Evolutionary conservation across 2,329 filamentous ascomycete genomes (phyloP).

Genomic region (Trichoderma sp.): DNA sequence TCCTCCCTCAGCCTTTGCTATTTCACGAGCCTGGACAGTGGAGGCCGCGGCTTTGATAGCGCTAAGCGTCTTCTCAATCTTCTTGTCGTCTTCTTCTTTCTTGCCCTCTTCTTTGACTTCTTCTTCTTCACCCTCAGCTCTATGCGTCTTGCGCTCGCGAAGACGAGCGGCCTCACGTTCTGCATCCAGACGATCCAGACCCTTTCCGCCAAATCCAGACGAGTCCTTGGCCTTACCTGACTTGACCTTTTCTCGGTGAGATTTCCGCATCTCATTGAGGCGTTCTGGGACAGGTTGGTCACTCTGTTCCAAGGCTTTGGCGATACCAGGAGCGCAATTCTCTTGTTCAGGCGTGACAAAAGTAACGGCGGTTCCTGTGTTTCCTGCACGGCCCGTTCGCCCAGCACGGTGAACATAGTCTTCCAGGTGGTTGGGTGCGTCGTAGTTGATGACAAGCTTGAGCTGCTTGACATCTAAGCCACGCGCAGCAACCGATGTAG

Average conservation of each 20-base stretch:
- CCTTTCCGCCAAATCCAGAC: conserved; percentile 92
- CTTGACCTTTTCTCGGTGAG: conserved; percentile 88
- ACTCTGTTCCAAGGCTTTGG: conserved; percentile 90
- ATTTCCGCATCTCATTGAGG: conserved; percentile 64
- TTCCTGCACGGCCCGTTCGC: conserved; percentile 90
- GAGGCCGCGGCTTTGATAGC: conserved; percentile 65
- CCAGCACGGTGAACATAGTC: conserved; percentile 96
- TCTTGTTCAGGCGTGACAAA: conserved; percentile 92
- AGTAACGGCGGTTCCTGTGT: conserved; percentile 91
- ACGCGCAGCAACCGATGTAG: conserved; percentile 92
- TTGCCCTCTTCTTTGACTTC: conserved; percentile 81
- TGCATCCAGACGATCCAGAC: conserved; percentile 86
- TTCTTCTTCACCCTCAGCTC: conserved; percentile 81
- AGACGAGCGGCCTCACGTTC: conserved; percentile 85
- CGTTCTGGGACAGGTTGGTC: conserved; percentile 77
- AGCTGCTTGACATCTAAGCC: conserved; percentile 95
- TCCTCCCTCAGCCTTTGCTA: conserved; percentile 45
- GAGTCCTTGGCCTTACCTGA: conserved; percentile 86
- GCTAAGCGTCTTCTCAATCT: conserved; percentile 67
- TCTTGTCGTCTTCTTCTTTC: conserved; percentile 66
- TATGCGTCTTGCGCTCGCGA: conserved; percentile 85
- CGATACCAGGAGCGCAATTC: conserved; percentile 83
- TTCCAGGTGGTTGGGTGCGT: conserved; percentile 90
- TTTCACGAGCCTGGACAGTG: conserved; percentile 55
- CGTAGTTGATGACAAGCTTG: conserved; percentile 94